phyloP scores from a whole-genome alignment of 2,329 filamentous ascomycete genomes.

The Hymenoscyphus scutula region DNA sequence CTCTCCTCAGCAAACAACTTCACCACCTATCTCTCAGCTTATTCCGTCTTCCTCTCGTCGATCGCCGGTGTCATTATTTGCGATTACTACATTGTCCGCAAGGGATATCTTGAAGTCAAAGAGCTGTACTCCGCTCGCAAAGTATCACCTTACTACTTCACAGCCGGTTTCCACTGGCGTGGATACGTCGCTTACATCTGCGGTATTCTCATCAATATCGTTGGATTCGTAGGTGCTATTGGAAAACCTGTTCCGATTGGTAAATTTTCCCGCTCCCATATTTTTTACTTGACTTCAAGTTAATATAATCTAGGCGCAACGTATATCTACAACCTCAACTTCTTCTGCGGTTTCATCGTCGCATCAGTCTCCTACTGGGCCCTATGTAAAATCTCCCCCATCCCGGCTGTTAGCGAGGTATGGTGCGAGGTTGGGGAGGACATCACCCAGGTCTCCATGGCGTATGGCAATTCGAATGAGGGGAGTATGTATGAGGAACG shows the following conservation, averaged over 20 bases:
- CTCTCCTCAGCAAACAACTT: slow-evolving; percentile 76
- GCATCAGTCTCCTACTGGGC: slow-evolving; percentile 64
- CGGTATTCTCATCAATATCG: slow-evolving; percentile 86
- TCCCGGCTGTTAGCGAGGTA: slow-evolving; percentile 69
- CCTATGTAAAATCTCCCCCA: slow-evolving; percentile 66
- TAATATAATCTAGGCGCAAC: slow-evolving; percentile 57
- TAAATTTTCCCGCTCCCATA: background rate
- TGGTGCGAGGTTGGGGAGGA: slow-evolving; percentile 77
- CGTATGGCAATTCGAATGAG: slow-evolving; percentile 22
- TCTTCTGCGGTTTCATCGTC: slow-evolving; percentile 80
- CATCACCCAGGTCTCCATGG: slow-evolving; percentile 47
- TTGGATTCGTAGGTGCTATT: slow-evolving; percentile 83
- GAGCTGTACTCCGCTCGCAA: slow-evolving; percentile 74
- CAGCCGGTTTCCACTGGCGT: slow-evolving; percentile 74
- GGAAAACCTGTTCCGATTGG: slow-evolving; percentile 61
- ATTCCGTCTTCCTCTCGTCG: slow-evolving; percentile 89
- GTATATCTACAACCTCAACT: slow-evolving; percentile 89
- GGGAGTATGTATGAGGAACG: slow-evolving; percentile 24
- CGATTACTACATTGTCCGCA: slow-evolving; percentile 85
- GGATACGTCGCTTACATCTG: slow-evolving; percentile 79
- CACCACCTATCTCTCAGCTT: slow-evolving; percentile 86
- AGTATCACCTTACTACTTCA: slow-evolving; percentile 70
- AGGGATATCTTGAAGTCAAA: slow-evolving; percentile 74
- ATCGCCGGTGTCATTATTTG: slow-evolving; percentile 88
- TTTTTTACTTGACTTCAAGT: background rate